phyloP scores from a whole-genome alignment of 306 rosid genomes.

The Cyamopsis tetragonoloba region DNA sequence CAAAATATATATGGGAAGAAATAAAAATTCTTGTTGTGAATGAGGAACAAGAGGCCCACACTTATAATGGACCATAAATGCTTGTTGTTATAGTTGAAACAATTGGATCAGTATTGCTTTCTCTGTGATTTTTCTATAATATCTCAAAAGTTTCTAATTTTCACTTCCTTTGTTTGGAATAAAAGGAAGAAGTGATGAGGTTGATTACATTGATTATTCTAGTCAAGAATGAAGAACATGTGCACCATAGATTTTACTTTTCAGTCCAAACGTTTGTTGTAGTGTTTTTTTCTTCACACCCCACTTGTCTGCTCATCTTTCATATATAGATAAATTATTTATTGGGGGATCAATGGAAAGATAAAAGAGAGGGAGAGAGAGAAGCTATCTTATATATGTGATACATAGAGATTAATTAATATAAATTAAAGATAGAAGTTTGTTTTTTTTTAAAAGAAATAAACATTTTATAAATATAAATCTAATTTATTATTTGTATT shows the following conservation, averaged over 20 bases:
- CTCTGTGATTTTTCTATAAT: not conserved
- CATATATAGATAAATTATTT: slow-evolving; percentile 1
- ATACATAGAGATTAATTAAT: too few relatives aligned
- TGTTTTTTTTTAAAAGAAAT: too few relatives aligned
- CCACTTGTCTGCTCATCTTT: not conserved
- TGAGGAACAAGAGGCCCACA: slow-evolving; percentile 42
- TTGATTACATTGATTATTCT: slow-evolving; percentile 11
- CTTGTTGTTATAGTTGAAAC: slow-evolving; percentile 20
- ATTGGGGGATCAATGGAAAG: slow-evolving; percentile 10
- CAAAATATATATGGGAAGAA: slow-evolving; percentile 4
- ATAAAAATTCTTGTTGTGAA: slow-evolving; percentile 32
- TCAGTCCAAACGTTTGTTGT: not conserved
- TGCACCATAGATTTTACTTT: slow-evolving; percentile 6
- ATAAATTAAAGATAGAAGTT: too few relatives aligned
- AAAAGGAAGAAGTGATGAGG: not conserved
- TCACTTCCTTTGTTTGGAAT: not conserved
- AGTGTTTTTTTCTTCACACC: slow-evolving; percentile 26
- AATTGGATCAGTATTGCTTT: slow-evolving; percentile 14
- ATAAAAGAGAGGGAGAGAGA: too few relatives aligned
- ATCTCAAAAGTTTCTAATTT: slow-evolving; percentile 4
- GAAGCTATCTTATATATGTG: slow-evolving; percentile 8
- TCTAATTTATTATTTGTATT: too few relatives aligned
- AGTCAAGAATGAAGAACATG: not conserved
- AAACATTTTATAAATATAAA: too few relatives aligned
- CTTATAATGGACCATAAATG: slow-evolving; percentile 27